Base-by-base conservation (phyloP, 345 rosid genomes). In the Boechera retrofracta region DNA sequence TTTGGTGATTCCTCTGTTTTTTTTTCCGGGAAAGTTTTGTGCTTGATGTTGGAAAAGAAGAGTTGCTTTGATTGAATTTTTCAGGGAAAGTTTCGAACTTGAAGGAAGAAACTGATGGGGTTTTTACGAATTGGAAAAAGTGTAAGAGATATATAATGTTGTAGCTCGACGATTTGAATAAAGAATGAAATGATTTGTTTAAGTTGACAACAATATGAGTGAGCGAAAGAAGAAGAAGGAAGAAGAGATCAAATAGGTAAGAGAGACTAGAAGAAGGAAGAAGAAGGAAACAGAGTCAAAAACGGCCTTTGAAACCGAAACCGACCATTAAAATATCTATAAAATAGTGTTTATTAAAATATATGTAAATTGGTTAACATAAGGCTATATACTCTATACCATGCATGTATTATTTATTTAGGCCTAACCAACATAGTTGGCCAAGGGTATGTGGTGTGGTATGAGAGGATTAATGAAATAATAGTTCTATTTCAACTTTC, bases 231-330 rank as follows among this genome's bases (percentile, higher is more conserved):
- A 56, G 35, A 33, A 33, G 33, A 55, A 56, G 57, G 65, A 76
- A 69, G 74, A 76, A 52, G 64, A 76, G 35, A 76, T 75, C 79
- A 67, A 75, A 59, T 49, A 38, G 73, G 62, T 49, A 58, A 57
- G 16, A 49, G 67, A 67, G 67, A 67, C 33, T 16, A 42, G 41
- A 28, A 42, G 41, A 28, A 41, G 18, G 57, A 47, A 35, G 59
- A 56, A 56, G 60, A 39, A 60, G 13, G 64, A 61, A 76, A 60
- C 55, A 76, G 63, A 60, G 55, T 59, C 68, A 68, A 75, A 68
- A 65, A 24, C 64, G 55, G 39, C 72, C 41, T 47, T 66, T 31
- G n/a, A 67, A 68, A 76, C 55, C 2, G 2, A 59, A 68, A 76
- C 79, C 79, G 74, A 76, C 69, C 79, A 59, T 60, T 39, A 8